Conservation (phyloP, 2,329 filamentous ascomycete species). For the Cytospora mali region DNA sequence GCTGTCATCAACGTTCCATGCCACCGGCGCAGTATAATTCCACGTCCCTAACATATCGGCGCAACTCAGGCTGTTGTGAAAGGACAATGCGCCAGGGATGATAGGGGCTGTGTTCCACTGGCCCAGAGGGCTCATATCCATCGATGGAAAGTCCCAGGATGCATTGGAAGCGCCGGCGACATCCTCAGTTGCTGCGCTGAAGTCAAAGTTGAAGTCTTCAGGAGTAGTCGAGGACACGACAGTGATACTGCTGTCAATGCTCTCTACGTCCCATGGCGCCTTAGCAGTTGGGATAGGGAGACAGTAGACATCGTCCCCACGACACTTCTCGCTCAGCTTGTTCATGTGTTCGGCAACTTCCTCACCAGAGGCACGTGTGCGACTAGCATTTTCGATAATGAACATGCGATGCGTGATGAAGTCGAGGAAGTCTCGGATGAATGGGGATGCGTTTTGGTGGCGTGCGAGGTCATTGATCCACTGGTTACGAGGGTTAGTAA, state of each 20-base stretch:
- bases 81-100: not conserved
- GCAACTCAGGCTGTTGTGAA: conserved; percentile 21
- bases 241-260: conserved; percentile 13
- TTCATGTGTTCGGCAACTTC: conserved; percentile 27
- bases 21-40: conserved; percentile 27
- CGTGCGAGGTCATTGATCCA: conserved; percentile 28
- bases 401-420: conserved; percentile 29
- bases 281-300: conserved; percentile 4
- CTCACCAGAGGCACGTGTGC: conserved; percentile 27
- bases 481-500: conserved; percentile 1
- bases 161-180: conserved; percentile 7
- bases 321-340: conserved; percentile 22
- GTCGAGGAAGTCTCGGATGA: conserved; percentile 29
- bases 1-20: conserved; percentile 8
- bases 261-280: conserved; percentile 17
- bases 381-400: conserved; percentile 25
- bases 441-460: conserved; percentile 27
- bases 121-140: conserved; percentile 15
- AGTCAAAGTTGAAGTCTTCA: conserved; percentile 22
- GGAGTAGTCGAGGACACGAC: conserved; percentile 10
- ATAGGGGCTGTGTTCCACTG: conserved; percentile 27
- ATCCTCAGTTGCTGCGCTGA: conserved; percentile 11
- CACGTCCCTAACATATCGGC: conserved; percentile 22
- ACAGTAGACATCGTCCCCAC: conserved; percentile 26
- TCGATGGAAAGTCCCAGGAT: conserved; percentile 20